These are phyloP conservation scores for Haplosporangium gracile DNA, from an alignment of 192 early-diverging fungal genomes.

Conservation along the genomic window DNA sequence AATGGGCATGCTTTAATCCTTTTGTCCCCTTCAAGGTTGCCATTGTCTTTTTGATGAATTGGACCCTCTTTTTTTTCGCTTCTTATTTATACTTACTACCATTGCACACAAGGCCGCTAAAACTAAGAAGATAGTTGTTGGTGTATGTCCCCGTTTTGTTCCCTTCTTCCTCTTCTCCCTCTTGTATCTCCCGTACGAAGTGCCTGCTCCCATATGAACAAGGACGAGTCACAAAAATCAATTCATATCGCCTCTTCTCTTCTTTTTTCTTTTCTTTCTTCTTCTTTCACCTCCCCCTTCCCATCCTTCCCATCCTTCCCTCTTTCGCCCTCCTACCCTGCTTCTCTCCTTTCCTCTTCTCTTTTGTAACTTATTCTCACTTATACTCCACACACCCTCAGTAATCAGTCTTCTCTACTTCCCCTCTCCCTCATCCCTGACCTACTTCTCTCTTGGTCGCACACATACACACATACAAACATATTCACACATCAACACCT, in stretches of 20 bases:
- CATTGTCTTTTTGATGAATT: not conserved
- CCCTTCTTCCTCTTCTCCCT: too few relatives aligned
- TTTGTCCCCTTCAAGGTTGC: not conserved
- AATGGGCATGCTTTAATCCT: not conserved
- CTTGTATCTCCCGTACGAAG: not conserved
- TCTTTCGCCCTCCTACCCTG: not conserved
- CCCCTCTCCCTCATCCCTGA: not conserved
- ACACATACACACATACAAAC: not conserved
- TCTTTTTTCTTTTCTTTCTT: not conserved
- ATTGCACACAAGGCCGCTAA: too few relatives aligned
- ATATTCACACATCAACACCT: not conserved
- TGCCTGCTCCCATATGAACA: not conserved
- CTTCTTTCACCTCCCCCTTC: not conserved
- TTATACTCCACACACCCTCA: too few relatives aligned
- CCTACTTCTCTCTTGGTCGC: not conserved
- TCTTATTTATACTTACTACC: too few relatives aligned
- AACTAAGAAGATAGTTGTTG: too few relatives aligned
- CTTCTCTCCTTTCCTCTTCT: not conserved
- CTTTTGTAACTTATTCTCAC: too few relatives aligned
- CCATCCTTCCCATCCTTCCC: not conserved
- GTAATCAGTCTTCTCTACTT: too few relatives aligned
- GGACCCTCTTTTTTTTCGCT: not conserved
- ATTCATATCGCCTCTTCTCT: not conserved
- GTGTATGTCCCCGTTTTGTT: too few relatives aligned
- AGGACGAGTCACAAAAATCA: conserved; percentile 1